Conservation (phyloP, 306 rosid genomes). For the Lagenaria siceraria region DNA sequence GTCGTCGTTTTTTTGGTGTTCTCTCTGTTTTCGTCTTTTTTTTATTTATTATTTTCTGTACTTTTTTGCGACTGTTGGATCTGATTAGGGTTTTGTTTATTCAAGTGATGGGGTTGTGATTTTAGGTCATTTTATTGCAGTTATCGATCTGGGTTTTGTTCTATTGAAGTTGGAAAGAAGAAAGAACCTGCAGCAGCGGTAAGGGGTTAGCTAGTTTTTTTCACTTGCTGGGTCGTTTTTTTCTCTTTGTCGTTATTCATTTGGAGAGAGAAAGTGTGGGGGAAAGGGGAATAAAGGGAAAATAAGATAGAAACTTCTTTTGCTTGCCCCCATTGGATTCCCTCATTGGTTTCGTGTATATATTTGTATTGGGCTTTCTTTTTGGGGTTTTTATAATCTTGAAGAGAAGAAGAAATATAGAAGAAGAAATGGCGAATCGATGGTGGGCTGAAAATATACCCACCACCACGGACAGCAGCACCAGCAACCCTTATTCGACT, state of each 20-base stretch:
- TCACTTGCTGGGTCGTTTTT: background rate
- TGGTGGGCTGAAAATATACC: slow-evolving; percentile 84
- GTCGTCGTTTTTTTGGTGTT: background rate
- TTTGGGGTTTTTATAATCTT: background rate
- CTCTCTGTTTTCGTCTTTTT: background rate
- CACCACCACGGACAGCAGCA: slow-evolving; percentile 29
- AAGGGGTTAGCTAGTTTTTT: background rate
- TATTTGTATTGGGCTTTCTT: background rate
- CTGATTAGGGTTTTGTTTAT: background rate
- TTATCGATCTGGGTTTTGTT: slow-evolving; percentile 1
- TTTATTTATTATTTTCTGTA: background rate
- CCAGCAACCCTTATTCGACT: slow-evolving; percentile 24
- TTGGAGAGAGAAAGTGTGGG: slow-evolving; percentile 2
- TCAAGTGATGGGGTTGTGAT: background rate
- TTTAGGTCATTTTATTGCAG: background rate
- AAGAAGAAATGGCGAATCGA: slow-evolving; percentile 49
- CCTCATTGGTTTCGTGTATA: background rate
- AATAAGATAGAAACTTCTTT: slow-evolving; percentile 2
- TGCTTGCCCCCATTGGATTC: slow-evolving; percentile 10
- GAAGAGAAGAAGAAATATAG: background rate
- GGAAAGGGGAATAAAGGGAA: background rate
- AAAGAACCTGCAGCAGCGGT: background rate
- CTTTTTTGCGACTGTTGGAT: background rate
- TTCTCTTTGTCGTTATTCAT: slow-evolving; percentile 3
- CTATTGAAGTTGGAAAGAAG: background rate